These are phyloP conservation scores for Dactylellina sp. DNA, from an alignment of 2,329 filamentous ascomycete genomes.

Conservation along the genomic window DNA sequence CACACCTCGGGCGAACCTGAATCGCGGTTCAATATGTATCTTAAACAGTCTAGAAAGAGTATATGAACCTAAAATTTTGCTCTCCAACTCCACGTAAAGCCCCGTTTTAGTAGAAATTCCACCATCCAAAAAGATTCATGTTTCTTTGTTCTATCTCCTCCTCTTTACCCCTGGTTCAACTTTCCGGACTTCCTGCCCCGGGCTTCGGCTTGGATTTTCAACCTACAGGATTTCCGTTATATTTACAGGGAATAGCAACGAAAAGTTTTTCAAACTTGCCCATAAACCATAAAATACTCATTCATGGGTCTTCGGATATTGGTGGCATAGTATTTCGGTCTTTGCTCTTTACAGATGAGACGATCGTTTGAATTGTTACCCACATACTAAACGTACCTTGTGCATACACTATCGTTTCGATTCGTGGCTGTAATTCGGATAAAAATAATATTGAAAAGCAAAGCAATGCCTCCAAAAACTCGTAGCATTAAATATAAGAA, in stretches of 20 bases:
- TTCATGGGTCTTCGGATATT: slow-evolving; percentile 54
- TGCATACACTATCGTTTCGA: no score
- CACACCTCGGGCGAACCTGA: no score
- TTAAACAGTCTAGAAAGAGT: no score
- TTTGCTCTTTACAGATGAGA: slow-evolving; percentile 28
- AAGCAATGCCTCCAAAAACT: no score
- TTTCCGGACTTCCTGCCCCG: slow-evolving; percentile 49
- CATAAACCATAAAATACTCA: slow-evolving; percentile 42
- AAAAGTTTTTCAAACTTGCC: slow-evolving; percentile 30
- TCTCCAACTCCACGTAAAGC: no score
- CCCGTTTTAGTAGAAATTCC: no score
- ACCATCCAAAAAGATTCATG: no score
- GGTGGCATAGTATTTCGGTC: slow-evolving; percentile 52
- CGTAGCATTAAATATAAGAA: no score
- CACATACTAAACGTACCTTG: slow-evolving; percentile 1
- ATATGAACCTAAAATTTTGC: no score
- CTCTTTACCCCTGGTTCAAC: slow-evolving; percentile 47
- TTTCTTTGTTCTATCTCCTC: neutral
- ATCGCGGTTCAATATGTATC: no score
- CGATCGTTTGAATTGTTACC: slow-evolving; percentile 53
- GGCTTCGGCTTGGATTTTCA: neutral
- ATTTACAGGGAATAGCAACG: slow-evolving; percentile 50
- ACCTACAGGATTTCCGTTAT: slow-evolving; percentile 56
- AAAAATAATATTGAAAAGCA: no score
- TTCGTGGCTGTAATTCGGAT: no score